phyloP scores from a whole-genome alignment of 768 basidiomycete genomes.

The Sutorius australiensis region DNA sequence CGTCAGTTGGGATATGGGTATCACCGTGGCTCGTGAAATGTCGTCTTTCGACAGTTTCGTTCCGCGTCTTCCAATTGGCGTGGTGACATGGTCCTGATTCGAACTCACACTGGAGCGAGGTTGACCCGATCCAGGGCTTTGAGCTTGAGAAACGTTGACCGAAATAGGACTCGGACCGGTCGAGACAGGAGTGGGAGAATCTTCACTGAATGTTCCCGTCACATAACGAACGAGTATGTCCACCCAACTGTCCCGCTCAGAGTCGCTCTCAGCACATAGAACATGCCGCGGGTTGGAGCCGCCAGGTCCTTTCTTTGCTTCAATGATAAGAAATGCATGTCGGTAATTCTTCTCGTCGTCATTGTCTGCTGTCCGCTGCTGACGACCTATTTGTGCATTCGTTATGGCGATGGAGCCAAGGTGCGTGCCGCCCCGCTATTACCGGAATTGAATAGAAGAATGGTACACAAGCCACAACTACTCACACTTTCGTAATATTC shows the following conservation, averaged over 20 bases:
- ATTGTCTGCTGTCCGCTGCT: slow-evolving; percentile 60
- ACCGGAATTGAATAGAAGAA: slow-evolving; percentile 11
- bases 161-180: slow-evolving; percentile 32
- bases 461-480: slow-evolving; percentile 18
- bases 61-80: slow-evolving; percentile 31
- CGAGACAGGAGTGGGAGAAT: slow-evolving; percentile 44
- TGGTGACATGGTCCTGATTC: slow-evolving; percentile 25
- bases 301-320: slow-evolving; percentile 70
- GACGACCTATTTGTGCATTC: slow-evolving; percentile 95
- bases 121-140: slow-evolving; percentile 33
- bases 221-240: slow-evolving; percentile 88
- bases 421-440: slow-evolving; percentile 83
- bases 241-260: slow-evolving; percentile 92
- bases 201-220: slow-evolving; percentile 75
- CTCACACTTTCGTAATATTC: slow-evolving; percentile 96
- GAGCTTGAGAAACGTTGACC: slow-evolving; percentile 24
- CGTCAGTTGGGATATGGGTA: slow-evolving; percentile 55
- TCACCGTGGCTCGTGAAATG: slow-evolving; percentile 47
- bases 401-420: slow-evolving; percentile 87
- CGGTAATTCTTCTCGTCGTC: slow-evolving; percentile 93
- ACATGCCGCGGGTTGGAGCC: slow-evolving; percentile 81
- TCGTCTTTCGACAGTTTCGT: slow-evolving; percentile 57
- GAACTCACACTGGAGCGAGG: slow-evolving; percentile 59
- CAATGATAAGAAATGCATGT: slow-evolving; percentile 96
- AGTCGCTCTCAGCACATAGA: slow-evolving; percentile 93